phyloP scores from a whole-genome alignment of 2,329 filamentous ascomycete genomes.

The Cordyceps fumosorosea region DNA sequence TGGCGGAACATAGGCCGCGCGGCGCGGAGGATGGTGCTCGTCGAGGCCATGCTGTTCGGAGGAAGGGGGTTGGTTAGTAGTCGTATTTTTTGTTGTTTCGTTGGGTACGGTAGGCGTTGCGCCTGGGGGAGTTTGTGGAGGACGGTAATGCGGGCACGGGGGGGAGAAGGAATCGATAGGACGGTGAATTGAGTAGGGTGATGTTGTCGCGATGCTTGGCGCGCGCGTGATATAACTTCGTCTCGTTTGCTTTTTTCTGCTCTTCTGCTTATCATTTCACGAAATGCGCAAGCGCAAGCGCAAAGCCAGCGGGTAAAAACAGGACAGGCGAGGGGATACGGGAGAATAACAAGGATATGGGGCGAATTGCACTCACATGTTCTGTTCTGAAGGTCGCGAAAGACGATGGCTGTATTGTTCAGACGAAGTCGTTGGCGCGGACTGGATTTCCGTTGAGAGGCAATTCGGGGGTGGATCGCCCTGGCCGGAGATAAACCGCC shows the following conservation, averaged over 20 bases:
- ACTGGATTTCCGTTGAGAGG: constrained; percentile 9
- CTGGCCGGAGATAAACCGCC: constrained; percentile 11
- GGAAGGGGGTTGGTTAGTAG: neutral
- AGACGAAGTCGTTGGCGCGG: neutral
- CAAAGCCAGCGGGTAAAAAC: no score
- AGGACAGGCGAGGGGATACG: neutral
- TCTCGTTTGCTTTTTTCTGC: neutral
- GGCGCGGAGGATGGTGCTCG: constrained; percentile 45
- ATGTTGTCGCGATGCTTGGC: neutral
- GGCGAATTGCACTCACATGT: neutral
- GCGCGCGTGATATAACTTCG: neutral
- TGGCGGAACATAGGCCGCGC: constrained; percentile 51
- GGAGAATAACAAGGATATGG: neutral
- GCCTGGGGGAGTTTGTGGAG: neutral
- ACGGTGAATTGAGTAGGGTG: no score
- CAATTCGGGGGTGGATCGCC: neutral
- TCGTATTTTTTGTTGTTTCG: neutral
- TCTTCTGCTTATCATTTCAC: neutral
- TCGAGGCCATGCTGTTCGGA: constrained; percentile 33
- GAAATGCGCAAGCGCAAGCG: neutral
- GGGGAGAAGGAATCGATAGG: no score
- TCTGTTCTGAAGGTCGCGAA: neutral
- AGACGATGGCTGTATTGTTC: neutral
- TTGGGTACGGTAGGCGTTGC: neutral
- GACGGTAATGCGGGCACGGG: no score